phyloP scores from a whole-genome alignment of 306 rosid genomes.

The Castanospermum australe region DNA sequence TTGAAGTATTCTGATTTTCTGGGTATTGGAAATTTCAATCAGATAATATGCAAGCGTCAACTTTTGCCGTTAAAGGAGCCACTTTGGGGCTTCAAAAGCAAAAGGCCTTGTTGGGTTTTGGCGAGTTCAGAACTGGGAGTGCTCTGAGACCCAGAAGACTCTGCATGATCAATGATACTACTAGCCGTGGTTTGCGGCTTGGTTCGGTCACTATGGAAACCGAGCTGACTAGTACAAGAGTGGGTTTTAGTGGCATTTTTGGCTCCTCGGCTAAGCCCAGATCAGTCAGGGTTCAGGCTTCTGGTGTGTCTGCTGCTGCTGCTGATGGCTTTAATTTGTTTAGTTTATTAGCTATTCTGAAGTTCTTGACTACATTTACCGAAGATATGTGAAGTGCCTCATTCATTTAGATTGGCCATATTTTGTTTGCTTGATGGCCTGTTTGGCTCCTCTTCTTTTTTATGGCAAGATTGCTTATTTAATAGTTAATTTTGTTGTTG shows the following conservation, averaged over 20 bases:
- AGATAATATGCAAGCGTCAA: slow-evolving; percentile 73
- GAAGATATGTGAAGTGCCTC: not conserved
- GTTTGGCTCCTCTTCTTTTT: slow-evolving; percentile 11
- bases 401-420: not conserved
- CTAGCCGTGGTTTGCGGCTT: slow-evolving; percentile 44
- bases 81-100: slow-evolving; percentile 51
- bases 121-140: slow-evolving; percentile 40
- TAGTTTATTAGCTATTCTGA: not conserved
- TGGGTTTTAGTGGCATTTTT: slow-evolving; percentile 45
- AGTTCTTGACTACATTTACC: not conserved
- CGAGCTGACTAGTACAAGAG: slow-evolving; percentile 37
- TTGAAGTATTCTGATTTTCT: slow-evolving; percentile 32
- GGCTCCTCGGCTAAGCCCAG: slow-evolving; percentile 55
- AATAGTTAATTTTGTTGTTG: not conserved
- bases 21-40: slow-evolving; percentile 24
- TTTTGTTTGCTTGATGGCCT: slow-evolving; percentile 5
- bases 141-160: slow-evolving; percentile 37
- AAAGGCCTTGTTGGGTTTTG: slow-evolving; percentile 37
- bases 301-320: slow-evolving; percentile 53
- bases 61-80: slow-evolving; percentile 45
- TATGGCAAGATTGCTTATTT: not conserved
- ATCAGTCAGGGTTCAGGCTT: slow-evolving; percentile 71
- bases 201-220: slow-evolving; percentile 51
- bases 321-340: slow-evolving; percentile 12
- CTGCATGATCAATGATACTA: slow-evolving; percentile 42